Evolutionary conservation across 768 basidiomycete species (phyloP).

Genomic region (Suillus variegatus): DNA sequence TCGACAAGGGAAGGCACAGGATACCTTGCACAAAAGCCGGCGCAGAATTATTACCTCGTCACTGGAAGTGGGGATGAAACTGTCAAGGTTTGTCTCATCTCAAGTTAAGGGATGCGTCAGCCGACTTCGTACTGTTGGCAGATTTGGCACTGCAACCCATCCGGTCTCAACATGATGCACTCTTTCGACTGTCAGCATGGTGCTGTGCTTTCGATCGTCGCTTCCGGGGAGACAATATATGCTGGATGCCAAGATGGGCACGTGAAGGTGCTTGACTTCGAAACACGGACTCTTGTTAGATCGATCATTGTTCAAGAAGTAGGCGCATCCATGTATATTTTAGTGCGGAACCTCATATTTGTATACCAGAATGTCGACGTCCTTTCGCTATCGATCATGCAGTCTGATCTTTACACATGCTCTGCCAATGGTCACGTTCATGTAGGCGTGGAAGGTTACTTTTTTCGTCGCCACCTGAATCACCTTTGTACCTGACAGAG

Average conservation of each 20-base stretch:
- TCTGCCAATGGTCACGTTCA: conserved; percentile 70
- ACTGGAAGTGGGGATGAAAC: conserved; percentile 92
- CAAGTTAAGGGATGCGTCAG: not conserved
- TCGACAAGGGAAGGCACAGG: conserved; percentile 40
- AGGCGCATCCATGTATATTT: conserved; percentile 10
- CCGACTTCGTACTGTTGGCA: conserved; percentile 24
- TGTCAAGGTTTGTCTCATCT: conserved; percentile 61
- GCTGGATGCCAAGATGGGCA: conserved; percentile 95
- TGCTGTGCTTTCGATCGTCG: conserved; percentile 80
- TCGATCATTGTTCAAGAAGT: conserved; percentile 88
- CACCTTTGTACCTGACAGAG: conserved; percentile 43
- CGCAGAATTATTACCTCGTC: conserved; percentile 51
- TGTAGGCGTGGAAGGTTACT: conserved; percentile 37
- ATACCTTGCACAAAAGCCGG: conserved; percentile 23
- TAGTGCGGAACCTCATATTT: conserved; percentile 3
- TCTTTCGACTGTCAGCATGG: conserved; percentile 75
- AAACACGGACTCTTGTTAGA: conserved; percentile 84
- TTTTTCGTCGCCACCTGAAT: not conserved
- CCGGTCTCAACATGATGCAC: conserved; percentile 52
- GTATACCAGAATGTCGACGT: conserved; percentile 69
- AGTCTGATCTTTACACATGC: conserved; percentile 65
- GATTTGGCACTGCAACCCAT: conserved; percentile 65
- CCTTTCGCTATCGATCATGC: conserved; percentile 73
- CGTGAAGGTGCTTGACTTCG: conserved; percentile 88
- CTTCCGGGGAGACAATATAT: conserved; percentile 77